Evolutionary conservation across 2,329 filamentous ascomycete genomes (phyloP).

Genomic region (Colletotrichum liriopes): DNA sequence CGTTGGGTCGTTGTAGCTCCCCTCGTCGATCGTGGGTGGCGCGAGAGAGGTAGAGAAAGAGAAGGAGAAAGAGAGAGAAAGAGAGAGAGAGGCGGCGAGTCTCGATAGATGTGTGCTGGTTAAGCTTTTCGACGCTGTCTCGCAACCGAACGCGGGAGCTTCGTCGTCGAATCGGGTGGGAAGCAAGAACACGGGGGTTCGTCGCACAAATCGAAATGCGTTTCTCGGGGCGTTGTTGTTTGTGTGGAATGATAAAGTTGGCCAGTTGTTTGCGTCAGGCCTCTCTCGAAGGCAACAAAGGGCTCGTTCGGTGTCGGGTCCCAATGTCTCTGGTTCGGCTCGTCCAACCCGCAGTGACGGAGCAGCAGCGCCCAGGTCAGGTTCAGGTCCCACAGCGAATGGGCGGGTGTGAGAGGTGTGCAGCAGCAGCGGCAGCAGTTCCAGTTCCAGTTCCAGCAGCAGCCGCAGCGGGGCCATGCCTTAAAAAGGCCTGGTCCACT

Average conservation of each 20-base stretch:
- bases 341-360: background rate
- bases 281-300: slow-evolving; percentile 9
- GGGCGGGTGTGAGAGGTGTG: background rate
- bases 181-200: background rate
- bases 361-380: background rate
- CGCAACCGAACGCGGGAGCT: background rate
- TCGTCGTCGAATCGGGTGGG: background rate
- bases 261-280: slow-evolving; percentile 29
- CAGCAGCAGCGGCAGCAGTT: background rate
- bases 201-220: slow-evolving; percentile 1
- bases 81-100: background rate
- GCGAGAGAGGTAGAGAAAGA: background rate
- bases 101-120: background rate
- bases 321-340: slow-evolving; percentile 9
- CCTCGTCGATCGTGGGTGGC: slow-evolving; percentile 15
- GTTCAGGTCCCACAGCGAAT: slow-evolving; percentile 1
- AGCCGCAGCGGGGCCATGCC: slow-evolving; percentile 1
- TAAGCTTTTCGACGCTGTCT: slow-evolving; percentile 1
- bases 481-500: background rate
- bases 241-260: slow-evolving; percentile 22
- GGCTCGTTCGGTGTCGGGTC: background rate
- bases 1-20: background rate
- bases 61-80: background rate
- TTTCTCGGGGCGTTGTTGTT: slow-evolving; percentile 5
- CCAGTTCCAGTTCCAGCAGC: background rate